A percentile compares a stretch with the other conserved stretches of the same genome.
Conservation (phyloP, 768 basidiomycete species). For the Dacryopinax primogenitus region DNA sequence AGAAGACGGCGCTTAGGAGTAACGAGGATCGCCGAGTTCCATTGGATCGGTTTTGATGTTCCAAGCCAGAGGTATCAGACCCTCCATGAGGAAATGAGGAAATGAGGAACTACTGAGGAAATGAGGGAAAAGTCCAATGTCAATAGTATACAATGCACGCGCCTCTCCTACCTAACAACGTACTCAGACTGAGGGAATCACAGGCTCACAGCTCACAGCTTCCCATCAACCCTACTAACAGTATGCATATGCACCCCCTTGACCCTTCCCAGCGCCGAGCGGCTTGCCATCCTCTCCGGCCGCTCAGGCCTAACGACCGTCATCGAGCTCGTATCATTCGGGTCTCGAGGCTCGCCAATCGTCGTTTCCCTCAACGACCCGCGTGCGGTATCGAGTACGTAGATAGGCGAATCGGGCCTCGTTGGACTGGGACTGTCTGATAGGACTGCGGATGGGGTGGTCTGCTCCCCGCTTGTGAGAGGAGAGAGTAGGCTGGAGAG, state of each 20-base stretch:
- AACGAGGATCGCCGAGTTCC: no score
- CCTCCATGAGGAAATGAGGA: no score
- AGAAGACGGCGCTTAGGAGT: no score
- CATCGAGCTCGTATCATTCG: background rate
- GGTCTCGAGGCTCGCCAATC: background rate
- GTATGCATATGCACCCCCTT: conserved; percentile 7
- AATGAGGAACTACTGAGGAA: no score
- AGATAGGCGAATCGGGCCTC: background rate
- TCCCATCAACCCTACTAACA: conserved; percentile 1
- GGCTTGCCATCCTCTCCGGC: background rate
- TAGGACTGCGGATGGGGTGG: background rate
- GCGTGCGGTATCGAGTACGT: background rate
- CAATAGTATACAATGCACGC: background rate
- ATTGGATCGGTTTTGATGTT: no score
- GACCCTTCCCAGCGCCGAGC: background rate
- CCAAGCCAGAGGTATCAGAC: no score
- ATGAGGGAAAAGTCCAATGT: no score
- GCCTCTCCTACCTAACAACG: background rate
- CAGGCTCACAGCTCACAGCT: no score
- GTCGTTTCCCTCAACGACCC: conserved; percentile 1
- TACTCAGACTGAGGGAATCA: no score
- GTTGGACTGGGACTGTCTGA: background rate
- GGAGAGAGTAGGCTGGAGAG: background rate
- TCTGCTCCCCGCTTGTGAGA: background rate
- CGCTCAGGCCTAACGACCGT: background rate